These are phyloP conservation scores for Talaromyces rugulosus DNA, from an alignment of 2,329 filamentous ascomycete genomes.

Conservation along the genomic window DNA sequence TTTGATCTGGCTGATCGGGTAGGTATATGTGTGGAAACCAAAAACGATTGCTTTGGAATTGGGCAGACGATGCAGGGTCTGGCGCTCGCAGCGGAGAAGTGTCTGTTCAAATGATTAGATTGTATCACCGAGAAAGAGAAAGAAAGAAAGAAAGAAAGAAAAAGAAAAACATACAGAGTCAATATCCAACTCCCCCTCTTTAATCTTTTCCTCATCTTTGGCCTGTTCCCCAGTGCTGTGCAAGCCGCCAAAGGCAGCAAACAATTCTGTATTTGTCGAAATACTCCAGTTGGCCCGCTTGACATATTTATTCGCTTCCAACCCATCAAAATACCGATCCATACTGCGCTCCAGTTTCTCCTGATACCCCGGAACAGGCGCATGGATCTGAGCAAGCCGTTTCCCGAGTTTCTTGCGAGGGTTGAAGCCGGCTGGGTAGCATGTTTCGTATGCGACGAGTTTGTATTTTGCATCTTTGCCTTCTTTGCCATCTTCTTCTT, in stretches of 20 bases:
- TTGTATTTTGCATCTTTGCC: slow-evolving; percentile 42
- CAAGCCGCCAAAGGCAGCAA: slow-evolving; percentile 34
- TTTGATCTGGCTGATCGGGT: slow-evolving; percentile 52
- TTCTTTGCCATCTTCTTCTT: slow-evolving; percentile 10
- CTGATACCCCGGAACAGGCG: slow-evolving; percentile 35
- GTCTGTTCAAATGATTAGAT: slow-evolving; percentile 31
- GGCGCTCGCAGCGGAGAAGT: slow-evolving; percentile 54
- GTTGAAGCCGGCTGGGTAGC: slow-evolving; percentile 58
- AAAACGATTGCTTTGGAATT: slow-evolving; percentile 54
- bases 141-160: not conserved
- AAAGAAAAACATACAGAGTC: slow-evolving; percentile 33
- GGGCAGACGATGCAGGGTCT: slow-evolving; percentile 59
- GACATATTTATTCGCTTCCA: slow-evolving; percentile 35
- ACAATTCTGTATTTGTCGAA: slow-evolving; percentile 36
- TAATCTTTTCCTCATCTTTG: slow-evolving; percentile 21
- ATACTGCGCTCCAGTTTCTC: slow-evolving; percentile 27
- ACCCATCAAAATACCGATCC: slow-evolving; percentile 25
- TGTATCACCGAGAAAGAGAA: not conserved
- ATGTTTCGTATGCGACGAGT: slow-evolving; percentile 53
- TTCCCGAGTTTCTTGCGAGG: slow-evolving; percentile 52
- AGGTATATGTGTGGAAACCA: slow-evolving; percentile 60
- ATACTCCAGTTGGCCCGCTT: slow-evolving; percentile 51
- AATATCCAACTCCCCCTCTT: slow-evolving; percentile 40
- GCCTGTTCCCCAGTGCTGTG: slow-evolving; percentile 23
- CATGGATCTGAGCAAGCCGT: slow-evolving; percentile 53